A percentile compares a stretch with the other conserved stretches of the same genome.
These are phyloP conservation scores for Microbotryomycetes sp. DNA, from an alignment of 1,284 basidiomycete genomes.

Conservation along the genomic window DNA sequence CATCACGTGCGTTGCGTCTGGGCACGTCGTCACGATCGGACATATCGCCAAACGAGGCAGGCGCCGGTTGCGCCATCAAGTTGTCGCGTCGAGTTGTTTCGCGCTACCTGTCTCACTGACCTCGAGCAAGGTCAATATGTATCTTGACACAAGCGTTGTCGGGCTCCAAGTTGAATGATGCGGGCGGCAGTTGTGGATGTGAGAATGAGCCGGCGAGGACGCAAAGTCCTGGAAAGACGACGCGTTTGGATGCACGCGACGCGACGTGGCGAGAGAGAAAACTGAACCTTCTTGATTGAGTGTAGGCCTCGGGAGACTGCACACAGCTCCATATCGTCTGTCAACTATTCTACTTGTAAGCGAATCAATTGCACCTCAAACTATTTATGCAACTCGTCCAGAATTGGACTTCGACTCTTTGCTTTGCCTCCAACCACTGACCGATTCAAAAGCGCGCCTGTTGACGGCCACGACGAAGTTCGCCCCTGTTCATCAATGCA, in stretches of 20 bases:
- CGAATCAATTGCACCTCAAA: background rate
- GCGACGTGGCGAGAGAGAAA: too few species aligned
- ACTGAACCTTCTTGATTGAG: too few species aligned
- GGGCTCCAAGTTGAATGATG: background rate
- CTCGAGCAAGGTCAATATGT: background rate
- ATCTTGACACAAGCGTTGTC: too few species aligned
- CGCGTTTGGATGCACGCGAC: background rate
- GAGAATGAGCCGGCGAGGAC: background rate
- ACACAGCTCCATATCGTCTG: too few species aligned
- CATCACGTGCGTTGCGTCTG: background rate
- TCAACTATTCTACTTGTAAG: too few species aligned
- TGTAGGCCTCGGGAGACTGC: too few species aligned
- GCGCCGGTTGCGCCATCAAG: too few species aligned
- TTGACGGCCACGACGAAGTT: background rate
- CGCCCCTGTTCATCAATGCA: background rate
- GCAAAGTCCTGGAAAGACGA: background rate
- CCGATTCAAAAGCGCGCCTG: slow-evolving; percentile 3
- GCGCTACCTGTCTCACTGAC: too few species aligned
- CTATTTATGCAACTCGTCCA: too few species aligned
- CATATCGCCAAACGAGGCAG: too few species aligned
- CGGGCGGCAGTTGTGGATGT: background rate
- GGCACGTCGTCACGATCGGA: background rate
- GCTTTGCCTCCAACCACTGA: background rate
- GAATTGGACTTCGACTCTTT: too few species aligned
- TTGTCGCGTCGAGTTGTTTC: too few species aligned